Evolutionary conservation across 148 eudicot genomes (phyloP), one percentile per base, ranked within the genome.

Genomic region (Pharnaceum exiguum): DNA sequence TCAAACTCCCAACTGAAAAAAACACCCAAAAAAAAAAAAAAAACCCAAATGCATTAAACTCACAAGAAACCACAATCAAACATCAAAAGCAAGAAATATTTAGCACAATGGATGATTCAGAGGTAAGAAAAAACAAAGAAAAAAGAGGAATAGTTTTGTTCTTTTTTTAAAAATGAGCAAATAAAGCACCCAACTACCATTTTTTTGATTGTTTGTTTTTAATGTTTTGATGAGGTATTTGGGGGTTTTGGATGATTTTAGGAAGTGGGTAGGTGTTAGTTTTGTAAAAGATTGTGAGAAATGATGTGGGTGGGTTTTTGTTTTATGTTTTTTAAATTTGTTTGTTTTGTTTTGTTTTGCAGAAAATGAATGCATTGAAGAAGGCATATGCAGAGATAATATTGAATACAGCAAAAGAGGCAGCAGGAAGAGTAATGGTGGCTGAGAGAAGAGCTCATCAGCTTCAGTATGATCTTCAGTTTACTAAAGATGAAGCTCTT

Each of bases 301-400:
- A 19, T 67, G 62, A 48, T 68, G 60, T 71, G 52, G 59, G 65
- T 67, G 16, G n/a, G n/a, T n/a, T n/a, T n/a, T n/a, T n/a, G n/a
- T n/a, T n/a, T n/a, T n/a, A n/a, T n/a, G n/a, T n/a, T n/a, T n/a
- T n/a, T n/a, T n/a, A n/a, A n/a, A n/a, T n/a, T n/a, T n/a, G n/a
- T n/a, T n/a, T n/a, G 49, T 30, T 69, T 65, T 56, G 9, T 24
- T 35, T 46, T 5, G n/a, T 55, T 60, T 68, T 62, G 71, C 70
- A 90, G 97, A 80, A 83, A 70, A 60, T 84, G 79, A 64, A 49
- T 71, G 94, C 78, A 2, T 69, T 91, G 86, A 83, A 83, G 78
- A 91, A 75, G 76, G 98, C 90, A 1, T 91, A 83, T 39, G 95
- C 95, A 33, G 98, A 91, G 67, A 76, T 83, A 58, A 82, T 88